These are phyloP conservation scores for Apiotrichum sp. DNA, from an alignment of 1,284 basidiomycete species.

Conservation along the genomic window DNA sequence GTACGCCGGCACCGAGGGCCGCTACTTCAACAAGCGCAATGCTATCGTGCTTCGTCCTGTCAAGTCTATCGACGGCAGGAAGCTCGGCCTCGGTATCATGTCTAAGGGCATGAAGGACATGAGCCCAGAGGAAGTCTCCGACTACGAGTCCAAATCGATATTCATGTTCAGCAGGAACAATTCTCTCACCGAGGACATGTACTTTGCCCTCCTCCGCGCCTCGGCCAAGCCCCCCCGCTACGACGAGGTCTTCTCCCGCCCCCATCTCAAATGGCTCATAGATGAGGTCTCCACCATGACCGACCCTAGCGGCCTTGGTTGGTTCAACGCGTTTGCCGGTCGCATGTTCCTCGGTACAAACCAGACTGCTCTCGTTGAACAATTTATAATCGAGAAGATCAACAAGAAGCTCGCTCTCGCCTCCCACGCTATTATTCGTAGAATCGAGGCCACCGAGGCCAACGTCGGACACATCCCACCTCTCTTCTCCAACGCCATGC, in stretches of 20 bases:
- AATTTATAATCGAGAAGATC: conserved; percentile 75
- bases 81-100: conserved; percentile 21
- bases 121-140: conserved; percentile 48
- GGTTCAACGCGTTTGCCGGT: conserved; percentile 91
- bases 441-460: conserved; percentile 80
- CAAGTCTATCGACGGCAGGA: conserved; percentile 19
- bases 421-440: conserved; percentile 74
- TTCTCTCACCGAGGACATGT: conserved; percentile 74
- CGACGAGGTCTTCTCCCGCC: conserved; percentile 58
- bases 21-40: conserved; percentile 81
- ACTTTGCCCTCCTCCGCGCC: conserved; percentile 74
- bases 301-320: conserved; percentile 91
- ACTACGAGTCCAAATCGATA: conserved; percentile 59
- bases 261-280: conserved; percentile 79
- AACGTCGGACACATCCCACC: conserved; percentile 75
- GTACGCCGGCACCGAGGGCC: conserved; percentile 52
- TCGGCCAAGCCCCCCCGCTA: conserved; percentile 51
- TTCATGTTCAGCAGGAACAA: conserved; percentile 81
- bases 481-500: conserved; percentile 87
- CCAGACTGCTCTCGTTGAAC: conserved; percentile 69
- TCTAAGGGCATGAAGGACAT: conserved; percentile 30
- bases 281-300: conserved; percentile 65
- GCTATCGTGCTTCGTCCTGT: conserved; percentile 67
- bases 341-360: conserved; percentile 89
- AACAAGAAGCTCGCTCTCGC: conserved; percentile 92